Conservation (phyloP, 441 rosid species). For the Syzygium syzygioides region DNA sequence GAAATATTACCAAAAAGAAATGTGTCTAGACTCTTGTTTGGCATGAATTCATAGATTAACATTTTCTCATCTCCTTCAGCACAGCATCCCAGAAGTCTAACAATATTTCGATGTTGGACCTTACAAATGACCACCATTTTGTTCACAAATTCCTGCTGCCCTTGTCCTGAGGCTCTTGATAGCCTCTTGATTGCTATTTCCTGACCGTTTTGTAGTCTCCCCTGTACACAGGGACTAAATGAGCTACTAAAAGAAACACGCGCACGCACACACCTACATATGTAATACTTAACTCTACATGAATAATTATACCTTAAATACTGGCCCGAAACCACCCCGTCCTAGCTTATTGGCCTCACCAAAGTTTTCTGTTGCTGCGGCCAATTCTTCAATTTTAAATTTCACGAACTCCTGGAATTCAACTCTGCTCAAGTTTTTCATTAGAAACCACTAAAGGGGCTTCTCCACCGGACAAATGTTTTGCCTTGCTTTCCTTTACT, state of each 20-base stretch:
- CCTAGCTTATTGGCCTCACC: not conserved
- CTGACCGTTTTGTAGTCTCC: slow-evolving; percentile 3
- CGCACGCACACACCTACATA: too few relatives aligned
- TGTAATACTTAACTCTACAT: too few relatives aligned
- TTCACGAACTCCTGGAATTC: not conserved
- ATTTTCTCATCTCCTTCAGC: slow-evolving; percentile 4
- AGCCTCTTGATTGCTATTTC: slow-evolving; percentile 15
- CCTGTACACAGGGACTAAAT: not conserved
- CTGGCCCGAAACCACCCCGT: slow-evolving; percentile 9
- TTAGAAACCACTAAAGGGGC: not conserved
- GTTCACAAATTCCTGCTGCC: slow-evolving; percentile 7
- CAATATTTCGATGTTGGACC: slow-evolving; percentile 10
- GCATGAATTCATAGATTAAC: slow-evolving; percentile 5
- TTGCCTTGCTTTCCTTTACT: not conserved
- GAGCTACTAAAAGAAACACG: not conserved
- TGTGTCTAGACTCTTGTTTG: slow-evolving; percentile 9
- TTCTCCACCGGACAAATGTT: not conserved
- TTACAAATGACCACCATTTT: slow-evolving; percentile 3
- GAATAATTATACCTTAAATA: slow-evolving; percentile 1
- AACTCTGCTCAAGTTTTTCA: not conserved
- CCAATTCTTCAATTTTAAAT: not conserved
- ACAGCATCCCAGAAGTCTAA: slow-evolving; percentile 9
- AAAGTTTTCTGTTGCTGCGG: not conserved
- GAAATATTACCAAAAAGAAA: slow-evolving; percentile 3
- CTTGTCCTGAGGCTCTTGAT: slow-evolving; percentile 6